phyloP scores from a whole-genome alignment of 1,284 basidiomycete species.

The Tranzscheliella williamsii region DNA sequence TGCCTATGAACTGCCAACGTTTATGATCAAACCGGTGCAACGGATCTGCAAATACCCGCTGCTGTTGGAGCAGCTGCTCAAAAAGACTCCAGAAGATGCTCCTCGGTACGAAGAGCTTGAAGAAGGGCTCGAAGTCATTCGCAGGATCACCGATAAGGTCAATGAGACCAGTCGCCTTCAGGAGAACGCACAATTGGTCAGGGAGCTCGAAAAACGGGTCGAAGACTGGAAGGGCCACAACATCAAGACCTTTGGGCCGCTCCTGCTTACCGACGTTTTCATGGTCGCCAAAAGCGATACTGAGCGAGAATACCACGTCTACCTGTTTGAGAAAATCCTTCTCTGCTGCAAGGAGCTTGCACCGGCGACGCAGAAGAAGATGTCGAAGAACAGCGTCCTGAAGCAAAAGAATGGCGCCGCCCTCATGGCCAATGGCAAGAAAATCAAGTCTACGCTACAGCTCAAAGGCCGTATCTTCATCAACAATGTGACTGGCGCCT shows the following conservation, averaged over 20 bases:
- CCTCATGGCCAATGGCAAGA: constrained; percentile 27
- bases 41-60: constrained; percentile 77
- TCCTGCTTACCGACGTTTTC: constrained; percentile 92
- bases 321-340: constrained; percentile 98
- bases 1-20: constrained; percentile 76
- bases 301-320: constrained; percentile 97
- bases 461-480: constrained; percentile 97
- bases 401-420: constrained; percentile 37
- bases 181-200: constrained; percentile 81
- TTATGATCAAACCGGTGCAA: constrained; percentile 78
- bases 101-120: constrained; percentile 74
- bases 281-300: constrained; percentile 94
- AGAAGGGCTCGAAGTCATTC: constrained; percentile 80
- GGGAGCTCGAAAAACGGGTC: constrained; percentile 83
- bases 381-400: constrained; percentile 49
- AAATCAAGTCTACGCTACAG: constrained; percentile 71
- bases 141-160: constrained; percentile 91
- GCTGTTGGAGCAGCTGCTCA: constrained; percentile 68
- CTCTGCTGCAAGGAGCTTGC: constrained; percentile 90
- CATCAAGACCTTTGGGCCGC: constrained; percentile 85
- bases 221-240: constrained; percentile 99
- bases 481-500: constrained; percentile 85
- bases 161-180: constrained; percentile 88
- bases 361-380: constrained; percentile 62
- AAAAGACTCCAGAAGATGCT: constrained; percentile 64